Evolutionary conservation across 148 eudicot genomes (phyloP), one percentile per base, ranked within the genome.

Genomic region (Chenopodium album): DNA sequence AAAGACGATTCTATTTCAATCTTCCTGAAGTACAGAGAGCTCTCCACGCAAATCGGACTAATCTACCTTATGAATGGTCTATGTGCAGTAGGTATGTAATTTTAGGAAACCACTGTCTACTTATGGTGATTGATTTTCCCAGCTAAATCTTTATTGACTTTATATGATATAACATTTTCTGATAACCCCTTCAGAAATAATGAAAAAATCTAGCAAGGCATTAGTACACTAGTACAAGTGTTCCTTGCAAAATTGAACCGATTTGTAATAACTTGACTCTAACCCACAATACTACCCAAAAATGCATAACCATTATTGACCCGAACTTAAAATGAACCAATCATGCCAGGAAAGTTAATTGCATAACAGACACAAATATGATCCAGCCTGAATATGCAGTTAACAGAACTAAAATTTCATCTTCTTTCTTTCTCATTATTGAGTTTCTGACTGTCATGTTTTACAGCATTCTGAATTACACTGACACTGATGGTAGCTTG

Each of bases 11-110:
- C 88, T 94, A 95, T 86, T 91, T 95, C 84, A 95, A 94, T 85
- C 94, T 95, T 82, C 99, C 98, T 2, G 91, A 91, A 87, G 99
- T 95, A 79, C 99, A 95, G 82, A 89, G 89, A 84, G 97, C 99
- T 82, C 97, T 95, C 77, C 99, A 95, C 82, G 99, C 99, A 19
- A 95, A 95, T 82, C 86, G 97, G 82, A 95, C 99, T 56, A 87
- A 88, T 79, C 88, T 95, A 74, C 92, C 94, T 20, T 92, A 95
- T 87, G 56, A n/a, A 70, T 95, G 99, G 99, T 86, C 93, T 52
- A 94, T 90, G 97, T 95, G 99, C 90, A 95, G 97, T 68, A 32
- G 78, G 99, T 94, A 85, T 85, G 89, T 85, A 59, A 64, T 71
- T 71, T 23, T 52, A 44, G 77, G 78, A 28, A 54, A 74, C 22